A percentile compares a stretch with the other conserved stretches of the same genome.
Conservation (phyloP, 2,329 filamentous ascomycete genomes). For the Exophiala oligosperma region DNA sequence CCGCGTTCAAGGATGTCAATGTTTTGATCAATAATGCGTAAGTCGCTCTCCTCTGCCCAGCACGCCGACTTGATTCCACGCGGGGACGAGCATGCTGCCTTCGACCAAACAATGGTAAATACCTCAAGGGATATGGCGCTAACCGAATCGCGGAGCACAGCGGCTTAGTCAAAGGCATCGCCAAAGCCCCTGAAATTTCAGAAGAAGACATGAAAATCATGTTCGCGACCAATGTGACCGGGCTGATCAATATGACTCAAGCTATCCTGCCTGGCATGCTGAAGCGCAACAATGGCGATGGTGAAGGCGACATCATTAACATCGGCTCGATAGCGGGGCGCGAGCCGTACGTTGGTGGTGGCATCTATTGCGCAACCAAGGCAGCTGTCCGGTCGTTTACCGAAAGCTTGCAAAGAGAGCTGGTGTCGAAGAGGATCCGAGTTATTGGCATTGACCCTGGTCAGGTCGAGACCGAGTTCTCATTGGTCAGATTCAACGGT, state of each 20-base stretch:
- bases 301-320: slow-evolving; percentile 90
- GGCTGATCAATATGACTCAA: slow-evolving; percentile 95
- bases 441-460: slow-evolving; percentile 89
- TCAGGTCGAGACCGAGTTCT: slow-evolving; percentile 72
- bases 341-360: slow-evolving; percentile 79
- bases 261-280: slow-evolving; percentile 84
- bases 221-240: slow-evolving; percentile 91
- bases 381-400: slow-evolving; percentile 84
- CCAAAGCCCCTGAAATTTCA: slow-evolving; percentile 78
- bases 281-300: slow-evolving; percentile 31
- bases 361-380: slow-evolving; percentile 93
- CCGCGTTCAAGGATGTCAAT: slow-evolving; percentile 81
- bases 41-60: no score
- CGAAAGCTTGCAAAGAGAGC: slow-evolving; percentile 77
- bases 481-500: no score
- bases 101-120: no score
- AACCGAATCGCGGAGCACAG: no score
- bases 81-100: no score
- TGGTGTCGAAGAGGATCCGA: slow-evolving; percentile 76
- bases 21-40: slow-evolving; percentile 89
- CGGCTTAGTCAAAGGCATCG: slow-evolving; percentile 85
- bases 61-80: no score
- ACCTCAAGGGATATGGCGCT: no score
- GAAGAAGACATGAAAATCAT: slow-evolving; percentile 81
- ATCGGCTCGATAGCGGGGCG: slow-evolving; percentile 89